phyloP scores from a whole-genome alignment of 2,329 filamentous ascomycete genomes.

The Corniculantispora saksenae region DNA sequence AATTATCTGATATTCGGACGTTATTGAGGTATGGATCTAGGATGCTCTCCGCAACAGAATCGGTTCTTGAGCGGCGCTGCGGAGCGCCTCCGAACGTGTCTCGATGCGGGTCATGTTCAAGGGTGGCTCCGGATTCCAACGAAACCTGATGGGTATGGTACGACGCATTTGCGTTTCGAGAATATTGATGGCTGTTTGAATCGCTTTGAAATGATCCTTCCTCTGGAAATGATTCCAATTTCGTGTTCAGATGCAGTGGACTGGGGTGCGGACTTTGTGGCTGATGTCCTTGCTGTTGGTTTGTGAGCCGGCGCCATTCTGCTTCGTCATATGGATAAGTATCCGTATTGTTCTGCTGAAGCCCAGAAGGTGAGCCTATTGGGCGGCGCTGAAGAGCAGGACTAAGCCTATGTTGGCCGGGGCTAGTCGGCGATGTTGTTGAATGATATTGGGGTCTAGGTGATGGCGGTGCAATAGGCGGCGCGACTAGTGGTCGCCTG shows the following conservation, averaged over 20 bases:
- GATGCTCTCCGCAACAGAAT: slow-evolving; percentile 15
- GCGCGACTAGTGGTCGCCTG: slow-evolving; percentile 22
- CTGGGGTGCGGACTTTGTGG: slow-evolving; percentile 2
- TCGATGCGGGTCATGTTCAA: neutral
- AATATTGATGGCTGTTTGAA: neutral
- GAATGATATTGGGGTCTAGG: slow-evolving; percentile 15
- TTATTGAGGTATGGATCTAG: slow-evolving; percentile 12
- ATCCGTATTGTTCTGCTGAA: neutral
- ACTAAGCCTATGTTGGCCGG: neutral
- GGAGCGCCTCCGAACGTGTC: slow-evolving; percentile 12
- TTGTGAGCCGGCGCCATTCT: slow-evolving; percentile 15
- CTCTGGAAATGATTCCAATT: slow-evolving; percentile 1
- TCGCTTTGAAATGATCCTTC: neutral
- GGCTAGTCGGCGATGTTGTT: slow-evolving; percentile 12
- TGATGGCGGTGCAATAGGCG: slow-evolving; percentile 22
- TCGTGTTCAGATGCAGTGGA: slow-evolving; percentile 6
- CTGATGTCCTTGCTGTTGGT: slow-evolving; percentile 4
- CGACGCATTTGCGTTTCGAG: neutral
- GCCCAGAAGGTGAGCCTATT: neutral
- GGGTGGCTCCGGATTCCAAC: neutral
- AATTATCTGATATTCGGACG: slow-evolving; percentile 9
- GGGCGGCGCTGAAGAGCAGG: slow-evolving; percentile 3
- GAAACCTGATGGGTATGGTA: slow-evolving; percentile 16
- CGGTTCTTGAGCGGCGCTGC: slow-evolving; percentile 5
- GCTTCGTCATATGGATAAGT: slow-evolving; percentile 4